Evolutionary conservation across 352 stramenopile species (phyloP), one percentile per base, ranked within the genome.

Genomic region (Globisporangium cystogenes): DNA sequence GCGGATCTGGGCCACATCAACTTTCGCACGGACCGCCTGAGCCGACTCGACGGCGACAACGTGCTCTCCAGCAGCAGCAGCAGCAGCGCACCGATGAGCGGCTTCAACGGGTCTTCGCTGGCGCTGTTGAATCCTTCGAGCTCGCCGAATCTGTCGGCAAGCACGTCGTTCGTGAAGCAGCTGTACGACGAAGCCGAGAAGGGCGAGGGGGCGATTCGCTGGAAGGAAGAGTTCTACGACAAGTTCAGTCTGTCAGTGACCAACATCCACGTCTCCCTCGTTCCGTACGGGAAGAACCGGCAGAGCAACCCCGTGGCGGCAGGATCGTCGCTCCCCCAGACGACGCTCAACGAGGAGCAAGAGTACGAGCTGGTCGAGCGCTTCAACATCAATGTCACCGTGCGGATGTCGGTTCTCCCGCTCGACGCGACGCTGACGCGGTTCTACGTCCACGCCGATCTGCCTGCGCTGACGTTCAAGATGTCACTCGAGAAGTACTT

Each of bases 161-260:
- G 76, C 46, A 90, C 79, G 35, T 89, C 76, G 10, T 95, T 95
- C 31, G 80, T 90, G 27, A 87, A 89, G 57, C 85, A 95, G 40
- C 46, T 95, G 12, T 93, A 88, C 43, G 85, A 95, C 60, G 85
- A 95, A 65, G 81, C 79, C 2, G 85, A 95, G 46, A 79, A 70
- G 60, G 85, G 83, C 23, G 81, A 95, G 65, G 80, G 81, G 0
- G 81, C 82, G 7, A 87, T 92, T 58, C 85, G 81, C 20, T 95
- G 85, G 85, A 95, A 95, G 48, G 85, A 95, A 61, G 85, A 93
- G 44, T 95, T 95, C 51, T 95, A 95, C 57, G 85, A 95, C 68
- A 95, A 93, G 62, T 95, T 95, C 59, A 87, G 74, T 23, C 65
- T 93, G 21, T 82, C 79, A 5, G 59, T 95, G 41, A 82, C 79